These are phyloP conservation scores for Candida insectorum DNA, from an alignment of 805 yeast genomes.

Conservation along the genomic window DNA sequence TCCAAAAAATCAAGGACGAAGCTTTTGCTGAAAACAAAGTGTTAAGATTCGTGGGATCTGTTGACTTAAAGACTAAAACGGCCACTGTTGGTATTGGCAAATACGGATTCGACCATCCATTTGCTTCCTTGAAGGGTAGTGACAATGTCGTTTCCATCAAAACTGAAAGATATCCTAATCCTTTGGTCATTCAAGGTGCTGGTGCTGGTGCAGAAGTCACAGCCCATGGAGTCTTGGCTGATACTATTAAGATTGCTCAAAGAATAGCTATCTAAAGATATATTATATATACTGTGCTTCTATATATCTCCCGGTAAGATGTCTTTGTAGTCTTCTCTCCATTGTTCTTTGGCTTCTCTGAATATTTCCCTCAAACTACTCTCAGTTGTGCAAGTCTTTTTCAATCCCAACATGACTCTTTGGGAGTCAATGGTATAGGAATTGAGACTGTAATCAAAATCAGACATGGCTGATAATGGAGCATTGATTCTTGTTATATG, in stretches of 20 bases:
- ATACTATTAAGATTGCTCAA: constrained; percentile 87
- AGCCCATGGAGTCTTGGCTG: constrained; percentile 87
- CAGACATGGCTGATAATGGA: constrained; percentile 15
- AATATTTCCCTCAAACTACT: constrained; percentile 50
- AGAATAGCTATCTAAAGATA: constrained; percentile 52
- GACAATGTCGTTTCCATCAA: constrained; percentile 92
- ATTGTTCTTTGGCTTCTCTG: constrained; percentile 45
- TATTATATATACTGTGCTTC: constrained; percentile 4
- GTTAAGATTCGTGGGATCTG: constrained; percentile 88
- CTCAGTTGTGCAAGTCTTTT: constrained; percentile 56
- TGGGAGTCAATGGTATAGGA: constrained; percentile 59
- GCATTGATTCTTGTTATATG: constrained; percentile 73
- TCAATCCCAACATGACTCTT: constrained; percentile 66
- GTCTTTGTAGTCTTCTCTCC: constrained; percentile 13
- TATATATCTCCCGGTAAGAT: constrained; percentile 14
- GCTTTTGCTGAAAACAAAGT: constrained; percentile 86
- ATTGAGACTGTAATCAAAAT: constrained; percentile 22
- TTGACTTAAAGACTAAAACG: constrained; percentile 66
- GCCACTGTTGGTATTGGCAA: constrained; percentile 87
- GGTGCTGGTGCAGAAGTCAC: constrained; percentile 81
- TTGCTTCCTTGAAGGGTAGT: constrained; percentile 92
- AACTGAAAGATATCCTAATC: constrained; percentile 89
- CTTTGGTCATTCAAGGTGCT: constrained; percentile 96
- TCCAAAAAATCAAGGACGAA: constrained; percentile 71
- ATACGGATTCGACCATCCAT: constrained; percentile 87